A percentile compares a stretch with the other conserved stretches of the same genome.
Evolutionary conservation across 768 basidiomycete species (phyloP).

Genomic region (Fistulinella prunicolor): DNA sequence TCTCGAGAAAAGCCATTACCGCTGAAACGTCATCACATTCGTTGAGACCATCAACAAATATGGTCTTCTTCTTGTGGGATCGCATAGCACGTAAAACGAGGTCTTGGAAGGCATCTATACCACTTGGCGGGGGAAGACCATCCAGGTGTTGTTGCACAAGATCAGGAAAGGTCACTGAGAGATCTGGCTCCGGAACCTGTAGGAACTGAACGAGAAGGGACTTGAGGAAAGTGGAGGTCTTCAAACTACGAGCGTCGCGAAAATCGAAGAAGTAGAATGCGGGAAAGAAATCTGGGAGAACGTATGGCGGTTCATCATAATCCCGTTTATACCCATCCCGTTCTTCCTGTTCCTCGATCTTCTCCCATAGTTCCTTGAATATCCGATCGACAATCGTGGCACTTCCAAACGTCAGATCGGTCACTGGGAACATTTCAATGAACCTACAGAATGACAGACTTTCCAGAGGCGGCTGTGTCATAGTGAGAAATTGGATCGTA

Average conservation of each 20-base stretch:
- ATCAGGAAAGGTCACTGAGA: slow-evolving; percentile 20
- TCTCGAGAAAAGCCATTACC: slow-evolving; percentile 24
- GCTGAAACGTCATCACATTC: slow-evolving; percentile 23
- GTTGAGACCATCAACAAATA: slow-evolving; percentile 26
- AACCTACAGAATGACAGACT: slow-evolving; percentile 25
- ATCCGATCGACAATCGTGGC: slow-evolving; percentile 24
- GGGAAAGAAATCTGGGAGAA: slow-evolving; percentile 25
- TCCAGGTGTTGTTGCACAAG: slow-evolving; percentile 13
- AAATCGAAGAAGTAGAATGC: slow-evolving; percentile 29
- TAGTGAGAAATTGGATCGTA: slow-evolving; percentile 1
- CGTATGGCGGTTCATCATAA: slow-evolving; percentile 12
- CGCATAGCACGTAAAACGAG: slow-evolving; percentile 24
- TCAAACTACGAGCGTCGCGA: slow-evolving; percentile 22
- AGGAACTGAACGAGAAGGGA: slow-evolving; percentile 28
- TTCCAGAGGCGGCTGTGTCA: slow-evolving; percentile 18
- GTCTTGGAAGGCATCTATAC: slow-evolving; percentile 10
- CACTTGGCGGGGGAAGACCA: slow-evolving; percentile 19
- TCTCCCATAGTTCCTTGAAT: slow-evolving; percentile 22
- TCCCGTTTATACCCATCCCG: slow-evolving; percentile 12
- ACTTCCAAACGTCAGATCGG: slow-evolving; percentile 12
- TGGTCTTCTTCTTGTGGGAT: slow-evolving; percentile 18
- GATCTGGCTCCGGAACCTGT: slow-evolving; percentile 20
- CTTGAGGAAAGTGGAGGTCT: slow-evolving; percentile 18
- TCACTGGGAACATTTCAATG: background rate
- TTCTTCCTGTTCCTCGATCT: slow-evolving; percentile 22